A percentile compares a stretch with the other conserved stretches of the same genome.
Conservation (phyloP, 2,329 filamentous ascomycete species). For the Colletotrichum paranaense region DNA sequence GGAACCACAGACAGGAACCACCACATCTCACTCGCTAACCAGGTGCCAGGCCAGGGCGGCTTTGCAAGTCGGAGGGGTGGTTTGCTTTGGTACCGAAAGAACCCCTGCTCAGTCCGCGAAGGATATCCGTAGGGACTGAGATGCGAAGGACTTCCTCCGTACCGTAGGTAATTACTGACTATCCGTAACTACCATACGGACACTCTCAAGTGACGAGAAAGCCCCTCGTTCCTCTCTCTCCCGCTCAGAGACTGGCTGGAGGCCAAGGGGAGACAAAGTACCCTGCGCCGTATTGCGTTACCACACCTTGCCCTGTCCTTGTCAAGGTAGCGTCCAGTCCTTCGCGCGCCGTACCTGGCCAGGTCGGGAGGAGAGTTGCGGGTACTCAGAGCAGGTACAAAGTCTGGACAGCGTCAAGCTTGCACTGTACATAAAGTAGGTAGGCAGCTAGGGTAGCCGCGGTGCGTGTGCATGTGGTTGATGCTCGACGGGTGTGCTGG, state of each 20-base stretch:
- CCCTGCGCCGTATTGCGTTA: slow-evolving; percentile 15
- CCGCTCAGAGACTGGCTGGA: background rate
- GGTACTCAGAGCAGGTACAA: slow-evolving; percentile 23
- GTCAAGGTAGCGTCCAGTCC: slow-evolving; percentile 18
- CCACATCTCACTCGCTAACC: slow-evolving; percentile 28
- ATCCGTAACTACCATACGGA: background rate
- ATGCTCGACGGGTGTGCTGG: background rate
- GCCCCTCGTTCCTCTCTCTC: background rate
- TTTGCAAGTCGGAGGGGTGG: background rate
- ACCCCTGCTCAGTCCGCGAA: slow-evolving; percentile 2
- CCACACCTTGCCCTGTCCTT: slow-evolving; percentile 24
- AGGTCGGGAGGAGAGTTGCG: slow-evolving; percentile 25
- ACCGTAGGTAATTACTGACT: background rate
- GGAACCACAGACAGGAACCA: slow-evolving; percentile 25
- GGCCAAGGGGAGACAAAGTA: slow-evolving; percentile 9
- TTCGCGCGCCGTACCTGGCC: slow-evolving; percentile 30
- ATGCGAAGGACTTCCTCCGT: too few relatives aligned
- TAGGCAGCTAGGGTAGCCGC: background rate
- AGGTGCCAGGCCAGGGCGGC: background rate
- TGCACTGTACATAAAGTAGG: slow-evolving; percentile 8
- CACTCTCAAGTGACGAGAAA: background rate
- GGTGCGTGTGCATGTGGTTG: background rate
- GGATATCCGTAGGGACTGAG: background rate
- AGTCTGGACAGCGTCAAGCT: background rate
- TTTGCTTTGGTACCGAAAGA: slow-evolving; percentile 4